Evolutionary conservation across 1,284 basidiomycete genomes (phyloP), one percentile per base, ranked within the genome.

Genomic region (Tranzscheliella williamsii): DNA sequence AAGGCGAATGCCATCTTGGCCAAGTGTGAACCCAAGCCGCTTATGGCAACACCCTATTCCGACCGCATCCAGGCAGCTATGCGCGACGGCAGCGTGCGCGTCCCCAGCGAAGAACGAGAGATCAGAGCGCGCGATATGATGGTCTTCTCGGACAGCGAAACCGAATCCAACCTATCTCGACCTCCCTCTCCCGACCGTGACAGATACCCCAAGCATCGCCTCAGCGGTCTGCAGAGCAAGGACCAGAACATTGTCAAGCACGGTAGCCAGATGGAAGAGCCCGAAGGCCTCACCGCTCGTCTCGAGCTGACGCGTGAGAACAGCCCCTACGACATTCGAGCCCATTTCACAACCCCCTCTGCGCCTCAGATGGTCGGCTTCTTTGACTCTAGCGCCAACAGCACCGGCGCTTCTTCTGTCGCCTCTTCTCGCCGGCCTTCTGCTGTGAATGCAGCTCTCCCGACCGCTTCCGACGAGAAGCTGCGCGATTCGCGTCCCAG

Each of bases 111-210:
- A 34, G 66, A 71, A 38, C 63, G 69, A 13, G 69, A 71, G 38
- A 46, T 62, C 12, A 55, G 56, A n/a, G 69, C 69, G 1, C 51
- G 61, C 43, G 69, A 71, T 20, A 36, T 69, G 24, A 42, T 66
- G 32, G 47, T 64, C 35, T 46, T 68, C 13, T 63, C 60, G 31
- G 70, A 72, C 37, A 63, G 54, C 39, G 70, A 72, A 33, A 72
- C 70, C 20, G 70, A 72, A 29, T 70, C 68, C 39, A 70, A 70
- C 40, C 52, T 72, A 36, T 72, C 70, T 12, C 53, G 70, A 24
- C 70, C 70, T 11, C 70, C 70, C 11, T 68, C 68, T 11, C 70
- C 70, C 16, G 68, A 70, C 34, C 53, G 58, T 40, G 49, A 56
- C 33, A 46, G 56, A 32, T 70, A 46, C 44, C 70, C 70, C 30